A percentile compares a stretch with the other conserved stretches of the same genome.
phyloP scores from a whole-genome alignment of 345 rosid genomes.

The Iberis pinnata region DNA sequence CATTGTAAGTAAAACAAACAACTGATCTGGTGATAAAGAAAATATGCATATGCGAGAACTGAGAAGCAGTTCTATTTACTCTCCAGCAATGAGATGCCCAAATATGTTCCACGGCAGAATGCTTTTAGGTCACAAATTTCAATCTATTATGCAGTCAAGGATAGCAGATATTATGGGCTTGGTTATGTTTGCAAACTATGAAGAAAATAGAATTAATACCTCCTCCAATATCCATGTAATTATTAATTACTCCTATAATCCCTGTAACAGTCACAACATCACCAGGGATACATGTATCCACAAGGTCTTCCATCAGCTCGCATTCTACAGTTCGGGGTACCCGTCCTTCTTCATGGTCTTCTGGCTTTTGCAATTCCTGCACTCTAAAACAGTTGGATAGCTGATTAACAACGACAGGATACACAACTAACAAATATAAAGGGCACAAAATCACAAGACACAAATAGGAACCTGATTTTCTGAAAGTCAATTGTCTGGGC shows the following conservation, averaged over 20 bases:
- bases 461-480: conserved; percentile 62
- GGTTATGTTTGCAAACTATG: conserved; percentile 1
- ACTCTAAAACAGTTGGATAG: conserved; percentile 39
- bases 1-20: conserved; percentile 8
- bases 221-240: conserved; percentile 95
- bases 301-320: conserved; percentile 87
- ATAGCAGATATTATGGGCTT: not conserved
- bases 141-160: not conserved
- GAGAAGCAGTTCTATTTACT: conserved; percentile 1
- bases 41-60: not conserved
- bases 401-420: conserved; percentile 9
- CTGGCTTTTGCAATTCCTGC: conserved; percentile 67
- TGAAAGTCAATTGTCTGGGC: conserved; percentile 79
- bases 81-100: conserved; percentile 10
- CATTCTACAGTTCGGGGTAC: conserved; percentile 98
- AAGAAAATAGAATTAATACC: conserved; percentile 39
- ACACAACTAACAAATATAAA: conserved; percentile 3
- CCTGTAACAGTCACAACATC: conserved; percentile 97
- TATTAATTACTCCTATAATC: conserved; percentile 75
- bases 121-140: not conserved
- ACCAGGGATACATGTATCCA: conserved; percentile 88
- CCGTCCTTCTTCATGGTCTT: conserved; percentile 96
- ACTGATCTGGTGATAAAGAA: not conserved
- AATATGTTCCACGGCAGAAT: not conserved
- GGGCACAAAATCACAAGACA: not conserved